Base-by-base conservation (phyloP, 1,284 basidiomycete species). In the Schizopora paradoxa region DNA sequence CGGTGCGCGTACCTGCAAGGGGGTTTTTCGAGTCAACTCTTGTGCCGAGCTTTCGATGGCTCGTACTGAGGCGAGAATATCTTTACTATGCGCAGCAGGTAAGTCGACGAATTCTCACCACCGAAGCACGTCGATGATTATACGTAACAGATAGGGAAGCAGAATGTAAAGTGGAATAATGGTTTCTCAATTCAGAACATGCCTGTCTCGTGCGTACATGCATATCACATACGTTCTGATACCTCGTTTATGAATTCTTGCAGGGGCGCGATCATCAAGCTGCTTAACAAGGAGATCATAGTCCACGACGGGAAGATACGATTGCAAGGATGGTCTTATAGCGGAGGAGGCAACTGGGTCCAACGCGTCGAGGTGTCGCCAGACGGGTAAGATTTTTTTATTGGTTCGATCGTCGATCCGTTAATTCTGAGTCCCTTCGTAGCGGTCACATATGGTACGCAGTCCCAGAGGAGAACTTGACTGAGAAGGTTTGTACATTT, bases 1-100 rank as follows among this genome's bases (percentile, higher is more conserved):
- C 34, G 77, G 77, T 19, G 77, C 77, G 2, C 59, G 77, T 34
- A 75, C 70, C 48, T 66, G 69, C 54, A 80, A 79, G 52, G 79
- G 76, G 77, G 62, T 79, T 11, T 73, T 75, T 49, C 64, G 64
- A 45, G 73, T 78, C 58, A 76, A 76, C 49, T 72, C 72, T 1
- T 61, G 76, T 5, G 55, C 62, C 4, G 68, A 73, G 52, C 63
- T 73, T 5, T 75, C 72, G 52, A 61, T 69, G 60, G 75, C 76
- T 74, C 0, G 74, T 77, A 4, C 75, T 77, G 53, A 58, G 64
- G 1, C 71, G 74, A 55, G 76, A 78, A 54, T 76, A 77, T 51
- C 54, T 77, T 29, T 77, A 77, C 57, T 77, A 70, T 58, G 73
- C 62, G 1, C 59, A 60, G 8, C 70, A 72, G 60, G 69, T 67